phyloP scores from a whole-genome alignment of 2,329 filamentous ascomycete genomes.

The Ampelomyces quisqualis region DNA sequence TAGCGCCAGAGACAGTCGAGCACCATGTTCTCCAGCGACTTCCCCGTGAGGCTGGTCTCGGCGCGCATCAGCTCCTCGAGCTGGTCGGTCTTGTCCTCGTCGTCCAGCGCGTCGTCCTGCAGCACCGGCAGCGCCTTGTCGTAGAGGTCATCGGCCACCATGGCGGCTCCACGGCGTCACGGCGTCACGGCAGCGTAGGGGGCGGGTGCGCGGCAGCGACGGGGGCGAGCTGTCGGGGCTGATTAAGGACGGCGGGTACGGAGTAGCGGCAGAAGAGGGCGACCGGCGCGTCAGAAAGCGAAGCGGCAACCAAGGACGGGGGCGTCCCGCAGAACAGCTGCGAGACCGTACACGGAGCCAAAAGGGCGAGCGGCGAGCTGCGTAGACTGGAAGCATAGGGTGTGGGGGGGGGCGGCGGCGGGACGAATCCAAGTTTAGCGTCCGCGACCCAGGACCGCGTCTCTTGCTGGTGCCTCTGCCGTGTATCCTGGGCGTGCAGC shows the following conservation, averaged over 20 bases:
- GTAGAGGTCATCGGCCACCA: conserved; percentile 92
- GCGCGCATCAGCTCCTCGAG: conserved; percentile 82
- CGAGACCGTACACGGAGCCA: conserved; percentile 16
- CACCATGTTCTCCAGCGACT: conserved; percentile 82
- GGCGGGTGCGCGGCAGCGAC: neutral
- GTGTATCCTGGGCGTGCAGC: no score
- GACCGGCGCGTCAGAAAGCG: conserved; percentile 24
- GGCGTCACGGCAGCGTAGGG: neutral
- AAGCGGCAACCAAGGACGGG: conserved; percentile 22
- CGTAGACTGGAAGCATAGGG: no score
- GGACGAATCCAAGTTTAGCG: conserved; percentile 10
- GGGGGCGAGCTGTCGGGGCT: conserved; percentile 18
- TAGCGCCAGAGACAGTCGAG: conserved; percentile 88
- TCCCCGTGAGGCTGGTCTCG: conserved; percentile 72
- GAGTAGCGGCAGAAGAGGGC: conserved; percentile 20
- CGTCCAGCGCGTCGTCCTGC: conserved; percentile 77
- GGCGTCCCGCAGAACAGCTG: conserved; percentile 22
- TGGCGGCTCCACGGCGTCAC: neutral
- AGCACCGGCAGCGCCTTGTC: conserved; percentile 88
- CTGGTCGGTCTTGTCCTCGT: conserved; percentile 93
- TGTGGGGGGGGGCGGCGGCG: conserved; percentile 16
- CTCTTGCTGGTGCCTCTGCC: no score
- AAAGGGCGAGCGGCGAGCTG: conserved; percentile 17
- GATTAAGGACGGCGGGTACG: conserved; percentile 22
- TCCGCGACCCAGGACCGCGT: neutral